phyloP scores from a whole-genome alignment of 768 basidiomycete species.

The Strobilomyces dryophilus region DNA sequence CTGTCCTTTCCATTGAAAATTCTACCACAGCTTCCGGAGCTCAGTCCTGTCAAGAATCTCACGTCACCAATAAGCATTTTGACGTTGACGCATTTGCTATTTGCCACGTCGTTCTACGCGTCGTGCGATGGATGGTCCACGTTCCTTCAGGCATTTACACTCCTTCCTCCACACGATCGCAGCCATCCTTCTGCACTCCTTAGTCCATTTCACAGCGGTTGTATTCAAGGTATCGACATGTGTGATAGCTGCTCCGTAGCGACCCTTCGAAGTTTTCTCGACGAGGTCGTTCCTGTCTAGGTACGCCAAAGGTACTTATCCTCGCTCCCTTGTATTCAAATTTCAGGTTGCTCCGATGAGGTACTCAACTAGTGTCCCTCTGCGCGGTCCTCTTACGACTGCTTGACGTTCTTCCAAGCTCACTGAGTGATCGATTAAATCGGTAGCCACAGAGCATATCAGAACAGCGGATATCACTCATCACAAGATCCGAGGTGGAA shows the following conservation, averaged over 20 bases:
- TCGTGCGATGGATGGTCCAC: conserved; percentile 4
- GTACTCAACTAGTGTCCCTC: too few relatives aligned
- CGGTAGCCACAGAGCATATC: too few relatives aligned
- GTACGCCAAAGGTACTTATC: too few relatives aligned
- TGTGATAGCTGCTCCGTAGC: conserved; percentile 4
- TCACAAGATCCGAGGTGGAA: too few relatives aligned
- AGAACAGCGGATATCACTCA: too few relatives aligned
- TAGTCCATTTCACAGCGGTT: conserved; percentile 8
- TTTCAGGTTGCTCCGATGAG: too few relatives aligned
- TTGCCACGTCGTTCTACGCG: conserved; percentile 6
- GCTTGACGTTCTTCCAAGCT: too few relatives aligned
- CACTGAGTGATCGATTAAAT: too few relatives aligned
- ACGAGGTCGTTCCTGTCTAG: too few relatives aligned
- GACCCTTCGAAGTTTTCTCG: too few relatives aligned
- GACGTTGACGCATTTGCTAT: conserved; percentile 19
- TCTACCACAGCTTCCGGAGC: neutral
- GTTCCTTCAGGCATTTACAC: conserved; percentile 8
- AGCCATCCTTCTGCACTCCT: neutral
- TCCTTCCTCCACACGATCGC: conserved; percentile 1
- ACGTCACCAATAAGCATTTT: conserved; percentile 6
- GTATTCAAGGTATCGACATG: conserved; percentile 1
- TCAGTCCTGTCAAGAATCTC: neutral
- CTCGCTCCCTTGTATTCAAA: too few relatives aligned
- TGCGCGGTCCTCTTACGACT: too few relatives aligned
- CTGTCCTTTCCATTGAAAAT: neutral